Evolutionary conservation across 768 basidiomycete genomes (phyloP), one percentile per base, ranked within the genome.

Genomic region (Termitomyces sp.): DNA sequence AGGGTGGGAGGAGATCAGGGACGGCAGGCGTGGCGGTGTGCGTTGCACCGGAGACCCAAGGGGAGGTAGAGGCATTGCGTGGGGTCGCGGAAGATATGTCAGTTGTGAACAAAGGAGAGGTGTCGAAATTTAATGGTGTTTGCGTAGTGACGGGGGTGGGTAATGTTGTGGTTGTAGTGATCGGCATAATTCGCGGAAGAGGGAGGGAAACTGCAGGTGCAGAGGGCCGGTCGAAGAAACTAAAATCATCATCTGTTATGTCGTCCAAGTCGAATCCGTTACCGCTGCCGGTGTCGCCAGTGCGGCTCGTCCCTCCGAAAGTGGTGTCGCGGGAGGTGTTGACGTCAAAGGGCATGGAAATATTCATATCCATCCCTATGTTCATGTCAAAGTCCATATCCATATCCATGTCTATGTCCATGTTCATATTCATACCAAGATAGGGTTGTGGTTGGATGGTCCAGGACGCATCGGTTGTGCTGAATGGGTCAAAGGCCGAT

Each of bases 171-270:
- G 20, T 18, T 51, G 42, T 36, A 26, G 53, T 18, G 10, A 46
- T 53, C 20, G 35, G 32, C 22, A 53, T 32, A 14, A 35, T 30
- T 30, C 28, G 45, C 4, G 36, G n/a, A 9, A 53, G 53, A 36
- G 20, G 43, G 18, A 22, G 55, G 24, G 30, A 10, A 32, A 6
- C 20, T 6, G 61, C 43, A 33, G 54, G 45, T 16, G 59, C 55
- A 51, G 79, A 74, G 0, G 84, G 85, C 26, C 77, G 77, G 66
- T 94, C 90, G 66, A 93, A 94, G 70, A 91, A 94, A 68, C 82
- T 87, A 69, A 94, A 94, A 69, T 94, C 92, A 56, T 92, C 92
- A 53, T 94, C 92, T 0, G 92, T 92, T 64, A 93, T 22, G 22
- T 83, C 80, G 35, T 86, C 84, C 53, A 82, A 82, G 44, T 81